Conservation (phyloP, 805 yeast species). For the Zygoascus tannicola region DNA sequence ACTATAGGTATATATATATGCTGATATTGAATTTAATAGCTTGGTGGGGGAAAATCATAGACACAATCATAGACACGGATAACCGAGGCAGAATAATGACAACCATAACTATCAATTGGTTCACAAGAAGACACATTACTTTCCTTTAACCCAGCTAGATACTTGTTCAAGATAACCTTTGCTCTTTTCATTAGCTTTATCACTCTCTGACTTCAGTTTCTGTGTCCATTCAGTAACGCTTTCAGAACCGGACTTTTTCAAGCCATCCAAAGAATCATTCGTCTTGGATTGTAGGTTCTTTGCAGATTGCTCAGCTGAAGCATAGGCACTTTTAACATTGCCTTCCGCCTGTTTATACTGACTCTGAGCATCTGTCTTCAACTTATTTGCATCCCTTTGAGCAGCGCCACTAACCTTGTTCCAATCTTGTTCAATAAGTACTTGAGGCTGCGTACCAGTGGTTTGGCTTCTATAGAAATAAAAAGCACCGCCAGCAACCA, state of each 20-base stretch:
- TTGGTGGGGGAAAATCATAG: too few species aligned
- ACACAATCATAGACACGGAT: too few species aligned
- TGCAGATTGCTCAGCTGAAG: constrained; percentile 2
- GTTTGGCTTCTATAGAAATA: constrained; percentile 16
- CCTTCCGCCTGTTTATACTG: constrained; percentile 1
- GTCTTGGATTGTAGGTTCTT: constrained; percentile 8
- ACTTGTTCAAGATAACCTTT: constrained; percentile 5
- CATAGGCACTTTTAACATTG: background rate
- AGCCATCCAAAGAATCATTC: constrained; percentile 6
- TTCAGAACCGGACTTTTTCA: constrained; percentile 8
- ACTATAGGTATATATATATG: too few species aligned
- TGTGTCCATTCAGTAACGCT: constrained; percentile 5
- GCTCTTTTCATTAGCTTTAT: constrained; percentile 9
- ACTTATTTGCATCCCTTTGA: background rate
- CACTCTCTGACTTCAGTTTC: constrained; percentile 10
- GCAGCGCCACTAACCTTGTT: constrained; percentile 10
- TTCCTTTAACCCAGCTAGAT: constrained; percentile 5
- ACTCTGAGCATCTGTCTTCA: background rate
- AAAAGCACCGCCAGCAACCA: constrained; percentile 16
- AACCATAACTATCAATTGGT: too few species aligned
- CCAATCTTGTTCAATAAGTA: constrained; percentile 15
- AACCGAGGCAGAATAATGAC: too few species aligned
- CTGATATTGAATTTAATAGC: too few species aligned
- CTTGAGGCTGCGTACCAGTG: constrained; percentile 15
- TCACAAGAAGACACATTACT: too few species aligned